Percentiles rank a stretch among this genome's conserved stretches.
phyloP scores from a whole-genome alignment of 805 yeast genomes.

The Lipomyces chichibuensis region DNA sequence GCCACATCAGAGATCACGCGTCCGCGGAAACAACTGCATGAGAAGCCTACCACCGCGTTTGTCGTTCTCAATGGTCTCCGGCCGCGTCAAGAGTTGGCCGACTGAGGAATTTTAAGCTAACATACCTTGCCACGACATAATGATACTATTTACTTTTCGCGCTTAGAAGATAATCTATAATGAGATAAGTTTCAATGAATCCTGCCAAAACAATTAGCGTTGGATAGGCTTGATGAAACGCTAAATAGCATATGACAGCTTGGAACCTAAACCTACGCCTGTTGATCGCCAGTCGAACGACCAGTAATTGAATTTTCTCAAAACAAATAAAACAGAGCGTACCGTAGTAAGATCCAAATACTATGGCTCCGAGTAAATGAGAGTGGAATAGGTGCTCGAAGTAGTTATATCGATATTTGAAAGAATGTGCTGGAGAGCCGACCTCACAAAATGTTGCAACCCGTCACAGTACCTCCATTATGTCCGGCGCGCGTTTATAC shows the following conservation, averaged over 20 bases:
- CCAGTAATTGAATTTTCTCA: background rate
- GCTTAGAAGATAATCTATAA: background rate
- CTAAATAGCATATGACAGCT: background rate
- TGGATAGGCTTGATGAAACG: background rate
- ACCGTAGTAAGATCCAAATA: background rate
- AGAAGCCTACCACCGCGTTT: background rate
- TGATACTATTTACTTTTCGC: conserved; percentile 3
- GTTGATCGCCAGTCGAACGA: background rate
- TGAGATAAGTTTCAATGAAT: background rate
- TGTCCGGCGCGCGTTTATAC: background rate
- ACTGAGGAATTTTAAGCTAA: background rate
- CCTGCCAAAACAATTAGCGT: background rate
- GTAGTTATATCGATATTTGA: background rate
- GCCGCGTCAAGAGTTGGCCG: background rate
- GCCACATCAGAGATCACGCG: background rate
- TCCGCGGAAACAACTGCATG: background rate
- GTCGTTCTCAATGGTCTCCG: background rate
- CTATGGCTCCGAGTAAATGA: background rate
- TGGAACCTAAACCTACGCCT: background rate
- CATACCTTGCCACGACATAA: conserved; percentile 45
- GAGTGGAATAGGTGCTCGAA: background rate
- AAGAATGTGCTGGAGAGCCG: background rate
- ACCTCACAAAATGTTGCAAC: background rate
- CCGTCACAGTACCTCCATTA: background rate
- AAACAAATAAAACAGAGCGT: background rate